Percentiles rank a stretch among this genome's conserved stretches.
Conservation (phyloP, 2,329 filamentous ascomycete species). For the Aspergillus sp. region DNA sequence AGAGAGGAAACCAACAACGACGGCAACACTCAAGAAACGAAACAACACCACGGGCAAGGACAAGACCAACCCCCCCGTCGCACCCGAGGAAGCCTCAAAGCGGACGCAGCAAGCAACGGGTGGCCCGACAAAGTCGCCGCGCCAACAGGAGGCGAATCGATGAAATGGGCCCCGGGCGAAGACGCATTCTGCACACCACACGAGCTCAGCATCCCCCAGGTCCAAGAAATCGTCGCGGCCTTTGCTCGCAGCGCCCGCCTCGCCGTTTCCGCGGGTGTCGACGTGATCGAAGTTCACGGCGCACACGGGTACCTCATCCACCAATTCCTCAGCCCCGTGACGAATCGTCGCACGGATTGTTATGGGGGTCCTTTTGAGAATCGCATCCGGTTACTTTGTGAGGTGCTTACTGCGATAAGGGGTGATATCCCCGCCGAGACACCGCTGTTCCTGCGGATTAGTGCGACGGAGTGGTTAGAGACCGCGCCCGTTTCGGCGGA, state of each 20-base stretch:
- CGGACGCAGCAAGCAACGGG: neutral
- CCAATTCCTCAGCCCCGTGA: constrained; percentile 51
- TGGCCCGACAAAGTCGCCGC: constrained; percentile 9
- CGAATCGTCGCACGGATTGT: constrained; percentile 51
- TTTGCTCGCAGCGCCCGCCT: constrained; percentile 49
- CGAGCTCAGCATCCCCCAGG: constrained; percentile 41
- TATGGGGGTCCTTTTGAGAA: constrained; percentile 56
- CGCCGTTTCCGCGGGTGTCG: constrained; percentile 58
- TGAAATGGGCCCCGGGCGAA: constrained; percentile 1
- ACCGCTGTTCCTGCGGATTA: constrained; percentile 12
- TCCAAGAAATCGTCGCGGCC: constrained; percentile 43
- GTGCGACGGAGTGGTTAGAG: constrained; percentile 16
- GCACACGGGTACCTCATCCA: constrained; percentile 55
- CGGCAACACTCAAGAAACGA: too few relatives aligned
- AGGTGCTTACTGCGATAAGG: constrained; percentile 49
- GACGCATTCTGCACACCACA: constrained; percentile 33
- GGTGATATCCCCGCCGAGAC: constrained; percentile 1
- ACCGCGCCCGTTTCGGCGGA: constrained; percentile 29
- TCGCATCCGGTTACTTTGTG: constrained; percentile 56
- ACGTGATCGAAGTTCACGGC: constrained; percentile 53
- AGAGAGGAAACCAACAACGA: neutral
- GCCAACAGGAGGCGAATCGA: constrained; percentile 4
- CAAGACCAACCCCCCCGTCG: neutral
- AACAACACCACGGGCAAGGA: neutral
- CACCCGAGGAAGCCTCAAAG: neutral